Evolutionary conservation across 148 eudicot species (phyloP).

Genomic region (Mesembryanthemum crystallinum): DNA sequence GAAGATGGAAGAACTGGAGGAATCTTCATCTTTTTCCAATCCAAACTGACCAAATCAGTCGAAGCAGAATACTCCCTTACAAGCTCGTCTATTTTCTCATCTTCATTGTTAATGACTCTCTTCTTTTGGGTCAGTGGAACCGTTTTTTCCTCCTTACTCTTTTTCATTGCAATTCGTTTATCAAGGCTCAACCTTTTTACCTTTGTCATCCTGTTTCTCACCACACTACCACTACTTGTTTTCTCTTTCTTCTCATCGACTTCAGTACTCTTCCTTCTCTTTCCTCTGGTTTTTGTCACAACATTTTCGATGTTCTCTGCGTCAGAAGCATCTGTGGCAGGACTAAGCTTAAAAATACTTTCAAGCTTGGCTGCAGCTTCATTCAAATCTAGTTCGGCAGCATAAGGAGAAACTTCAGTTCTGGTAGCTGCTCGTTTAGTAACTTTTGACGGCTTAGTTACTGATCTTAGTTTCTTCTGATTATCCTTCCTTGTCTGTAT

Average conservation of each 20-base stretch:
- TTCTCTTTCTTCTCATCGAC: slow-evolving; percentile 35
- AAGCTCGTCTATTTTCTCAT: slow-evolving; percentile 57
- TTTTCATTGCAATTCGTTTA: slow-evolving; percentile 68
- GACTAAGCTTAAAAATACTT: slow-evolving; percentile 66
- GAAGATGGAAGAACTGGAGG: slow-evolving; percentile 89
- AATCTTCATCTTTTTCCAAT: slow-evolving; percentile 97
- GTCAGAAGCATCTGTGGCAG: slow-evolving; percentile 33
- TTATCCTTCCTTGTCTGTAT: slow-evolving; percentile 51
- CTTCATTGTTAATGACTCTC: slow-evolving; percentile 40
- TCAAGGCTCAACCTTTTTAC: slow-evolving; percentile 62
- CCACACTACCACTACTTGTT: slow-evolving; percentile 34
- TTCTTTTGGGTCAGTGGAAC: slow-evolving; percentile 27
- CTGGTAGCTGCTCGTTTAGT: slow-evolving; percentile 41
- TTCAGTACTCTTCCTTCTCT: slow-evolving; percentile 39
- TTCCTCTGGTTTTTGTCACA: slow-evolving; percentile 33
- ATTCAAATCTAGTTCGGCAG: slow-evolving; percentile 58
- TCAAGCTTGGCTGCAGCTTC: slow-evolving; percentile 95
- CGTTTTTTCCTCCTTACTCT: slow-evolving; percentile 43
- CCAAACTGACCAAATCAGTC: slow-evolving; percentile 71
- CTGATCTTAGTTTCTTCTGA: slow-evolving; percentile 48
- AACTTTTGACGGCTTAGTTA: slow-evolving; percentile 43
- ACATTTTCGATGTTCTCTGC: slow-evolving; percentile 31
- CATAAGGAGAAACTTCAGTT: slow-evolving; percentile 43
- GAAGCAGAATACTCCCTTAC: slow-evolving; percentile 71
- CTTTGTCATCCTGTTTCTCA: slow-evolving; percentile 49